Base-by-base conservation (phyloP, 176 grass and related monocot genomes). In the Echinochloa phyllopogon region DNA sequence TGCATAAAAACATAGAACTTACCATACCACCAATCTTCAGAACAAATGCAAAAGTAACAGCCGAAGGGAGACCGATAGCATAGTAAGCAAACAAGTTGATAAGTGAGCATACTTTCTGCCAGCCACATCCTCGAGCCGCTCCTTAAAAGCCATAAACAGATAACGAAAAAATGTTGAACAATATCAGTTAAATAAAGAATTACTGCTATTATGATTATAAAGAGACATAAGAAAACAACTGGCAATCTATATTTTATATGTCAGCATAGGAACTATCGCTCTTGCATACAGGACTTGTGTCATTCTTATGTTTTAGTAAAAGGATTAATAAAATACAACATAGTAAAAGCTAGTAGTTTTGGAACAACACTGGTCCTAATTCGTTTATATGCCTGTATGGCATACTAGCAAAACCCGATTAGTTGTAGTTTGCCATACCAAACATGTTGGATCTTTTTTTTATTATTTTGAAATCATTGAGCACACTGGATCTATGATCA, bases 81-180 rank as follows among this genome's bases (percentile, higher is more conserved):
- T 95, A 98, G 75, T 98, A 98, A 82, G 93, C 82, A 65, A 88
- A 89, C 13, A 98, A 81, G 78, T 96, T 95, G 86, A 95, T 88
- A 74, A 94, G 40, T 13, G 96, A 98, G 66, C 93, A 98, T 68
- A 92, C 66, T 79, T 95, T 90, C 53, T 96, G 93, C 96, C 89
- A 95, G 48, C 91, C 96, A 82, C 91, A 92, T 43, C 96, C 96
- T 98, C 93, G 83, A 45, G 96, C 96, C 10, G 87, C 89, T 52
- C 96, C 96, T 95, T 87, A 56, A 65, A 59, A 74, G 52, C 58
- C 67, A 74, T 51, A 62, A 56, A 51, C n/a, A 76, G n/a, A 80
- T 36, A 42, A 78, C 10, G 25, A 58, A 72, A 1, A 75, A 25
- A 49, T 44, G 33, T 16, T 21, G 9, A 21, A 5, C 21, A n/a